A percentile compares a stretch with the other conserved stretches of the same genome.
phyloP scores from a whole-genome alignment of 345 rosid species.

The Murraya paniculata region DNA sequence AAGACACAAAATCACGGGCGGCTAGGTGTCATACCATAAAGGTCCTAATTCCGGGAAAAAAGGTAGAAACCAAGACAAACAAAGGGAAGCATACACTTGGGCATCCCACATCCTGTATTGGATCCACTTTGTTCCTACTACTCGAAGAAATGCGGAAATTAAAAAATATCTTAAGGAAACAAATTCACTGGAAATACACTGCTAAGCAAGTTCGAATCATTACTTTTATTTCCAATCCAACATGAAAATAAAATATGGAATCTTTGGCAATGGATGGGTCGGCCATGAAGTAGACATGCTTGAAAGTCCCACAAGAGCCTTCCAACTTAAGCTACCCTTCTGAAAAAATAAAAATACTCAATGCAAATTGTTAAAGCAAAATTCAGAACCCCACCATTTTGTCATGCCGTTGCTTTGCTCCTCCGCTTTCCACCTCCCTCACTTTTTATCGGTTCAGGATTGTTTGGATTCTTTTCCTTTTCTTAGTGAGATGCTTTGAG shows the following conservation, averaged over 20 bases:
- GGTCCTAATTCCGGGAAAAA: neutral
- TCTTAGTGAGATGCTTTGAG: neutral
- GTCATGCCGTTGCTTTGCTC: neutral
- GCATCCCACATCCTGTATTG: neutral
- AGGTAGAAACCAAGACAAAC: neutral
- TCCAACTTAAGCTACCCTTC: neutral
- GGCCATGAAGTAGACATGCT: conserved; percentile 27
- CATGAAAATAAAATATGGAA: neutral
- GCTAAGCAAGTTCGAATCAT: neutral
- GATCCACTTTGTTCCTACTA: neutral
- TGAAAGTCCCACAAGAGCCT: neutral
- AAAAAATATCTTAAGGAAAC: neutral
- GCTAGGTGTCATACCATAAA: too few relatives aligned
- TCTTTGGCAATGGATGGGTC: conserved; percentile 10
- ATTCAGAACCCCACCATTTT: conserved; percentile 13
- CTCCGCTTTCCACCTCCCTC: neutral
- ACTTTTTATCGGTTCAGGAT: neutral
- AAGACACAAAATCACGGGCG: too few relatives aligned
- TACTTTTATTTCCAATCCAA: neutral
- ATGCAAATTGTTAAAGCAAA: neutral
- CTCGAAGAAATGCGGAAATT: too few relatives aligned
- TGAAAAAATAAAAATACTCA: neutral
- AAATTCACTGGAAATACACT: neutral
- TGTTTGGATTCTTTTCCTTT: neutral
- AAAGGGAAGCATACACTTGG: neutral